Percentiles rank a stretch among this genome's conserved stretches.
Conservation (phyloP, 2,329 filamentous ascomycete species). For the Pseudocercospora vitis region DNA sequence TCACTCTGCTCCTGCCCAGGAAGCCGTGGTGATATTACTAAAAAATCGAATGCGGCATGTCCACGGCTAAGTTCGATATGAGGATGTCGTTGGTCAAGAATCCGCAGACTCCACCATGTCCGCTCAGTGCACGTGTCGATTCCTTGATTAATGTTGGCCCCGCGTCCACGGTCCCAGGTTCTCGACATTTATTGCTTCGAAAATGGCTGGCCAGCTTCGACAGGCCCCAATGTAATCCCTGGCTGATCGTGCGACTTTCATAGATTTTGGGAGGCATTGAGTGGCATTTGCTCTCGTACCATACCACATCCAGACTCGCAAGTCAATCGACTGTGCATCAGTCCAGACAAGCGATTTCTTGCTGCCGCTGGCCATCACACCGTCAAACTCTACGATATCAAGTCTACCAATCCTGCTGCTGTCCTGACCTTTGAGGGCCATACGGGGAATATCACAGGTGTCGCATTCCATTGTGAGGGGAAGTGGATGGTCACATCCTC, state of each 20-base stretch:
- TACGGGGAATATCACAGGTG: conserved; percentile 91
- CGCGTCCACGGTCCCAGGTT: too few species aligned
- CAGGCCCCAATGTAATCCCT: too few species aligned
- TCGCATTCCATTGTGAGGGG: conserved; percentile 96
- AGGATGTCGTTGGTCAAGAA: too few species aligned
- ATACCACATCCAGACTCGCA: conserved; percentile 98
- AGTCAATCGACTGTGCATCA: conserved; percentile 97
- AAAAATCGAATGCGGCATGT: too few species aligned
- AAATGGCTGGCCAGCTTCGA: too few species aligned
- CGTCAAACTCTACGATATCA: conserved; percentile 98
- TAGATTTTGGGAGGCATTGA: conserved; percentile 98
- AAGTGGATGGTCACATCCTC: conserved; percentile 99
- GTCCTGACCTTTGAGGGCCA: conserved; percentile 94
- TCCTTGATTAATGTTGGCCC: too few species aligned
- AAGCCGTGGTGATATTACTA: too few species aligned
- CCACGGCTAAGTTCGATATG: too few species aligned
- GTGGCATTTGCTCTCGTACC: conserved; percentile 94
- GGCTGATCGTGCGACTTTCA: background rate
- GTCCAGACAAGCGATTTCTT: conserved; percentile 93
- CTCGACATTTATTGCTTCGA: too few species aligned
- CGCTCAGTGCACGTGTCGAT: too few species aligned
- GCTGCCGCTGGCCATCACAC: conserved; percentile 78
- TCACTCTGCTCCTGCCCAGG: too few species aligned
- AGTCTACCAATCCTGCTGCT: conserved; percentile 93
- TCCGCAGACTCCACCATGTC: too few species aligned